These are phyloP conservation scores for Ophiostoma tasmaniense DNA, from an alignment of 2,329 filamentous ascomycete genomes.

Conservation along the genomic window DNA sequence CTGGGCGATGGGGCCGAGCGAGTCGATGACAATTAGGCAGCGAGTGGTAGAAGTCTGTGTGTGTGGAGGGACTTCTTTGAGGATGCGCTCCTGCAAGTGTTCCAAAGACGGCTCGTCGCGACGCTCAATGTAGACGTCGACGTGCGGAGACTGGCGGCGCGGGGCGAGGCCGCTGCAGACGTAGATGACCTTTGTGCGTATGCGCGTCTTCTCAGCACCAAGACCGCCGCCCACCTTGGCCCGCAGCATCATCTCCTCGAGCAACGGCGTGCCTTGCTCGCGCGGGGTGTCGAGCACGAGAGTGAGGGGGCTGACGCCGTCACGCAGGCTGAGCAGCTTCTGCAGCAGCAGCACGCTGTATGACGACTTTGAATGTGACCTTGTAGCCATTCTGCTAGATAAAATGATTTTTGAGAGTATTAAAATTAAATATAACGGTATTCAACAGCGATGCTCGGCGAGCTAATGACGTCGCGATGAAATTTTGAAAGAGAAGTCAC, in stretches of 20 bases:
- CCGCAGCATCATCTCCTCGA: constrained; percentile 65
- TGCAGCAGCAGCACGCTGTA: constrained; percentile 25
- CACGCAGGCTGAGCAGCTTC: constrained; percentile 24
- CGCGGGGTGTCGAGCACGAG: constrained; percentile 78
- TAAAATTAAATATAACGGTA: not conserved
- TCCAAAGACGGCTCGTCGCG: constrained; percentile 49
- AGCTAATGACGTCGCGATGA: constrained; percentile 5
- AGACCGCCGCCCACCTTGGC: constrained; percentile 58
- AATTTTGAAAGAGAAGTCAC: not conserved
- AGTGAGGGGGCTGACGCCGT: constrained; percentile 70
- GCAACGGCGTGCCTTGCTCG: constrained; percentile 62
- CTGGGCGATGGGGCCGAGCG: constrained; percentile 58
- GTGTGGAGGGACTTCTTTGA: constrained; percentile 18
- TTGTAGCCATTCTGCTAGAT: not conserved
- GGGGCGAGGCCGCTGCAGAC: constrained; percentile 62
- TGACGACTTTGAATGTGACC: constrained; percentile 22
- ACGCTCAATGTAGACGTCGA: constrained; percentile 60
- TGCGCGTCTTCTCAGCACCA: not conserved
- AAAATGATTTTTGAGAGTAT: not conserved
- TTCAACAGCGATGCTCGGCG: not conserved
- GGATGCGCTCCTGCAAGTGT: constrained; percentile 51
- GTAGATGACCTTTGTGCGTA: constrained; percentile 46
- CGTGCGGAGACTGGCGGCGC: constrained; percentile 52
- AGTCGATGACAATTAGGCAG: constrained; percentile 70
- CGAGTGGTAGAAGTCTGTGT: not conserved